A percentile compares a stretch with the other conserved stretches of the same genome.
Conservation (phyloP, 257 asterid genomes). For the Solanum stenotomum region DNA sequence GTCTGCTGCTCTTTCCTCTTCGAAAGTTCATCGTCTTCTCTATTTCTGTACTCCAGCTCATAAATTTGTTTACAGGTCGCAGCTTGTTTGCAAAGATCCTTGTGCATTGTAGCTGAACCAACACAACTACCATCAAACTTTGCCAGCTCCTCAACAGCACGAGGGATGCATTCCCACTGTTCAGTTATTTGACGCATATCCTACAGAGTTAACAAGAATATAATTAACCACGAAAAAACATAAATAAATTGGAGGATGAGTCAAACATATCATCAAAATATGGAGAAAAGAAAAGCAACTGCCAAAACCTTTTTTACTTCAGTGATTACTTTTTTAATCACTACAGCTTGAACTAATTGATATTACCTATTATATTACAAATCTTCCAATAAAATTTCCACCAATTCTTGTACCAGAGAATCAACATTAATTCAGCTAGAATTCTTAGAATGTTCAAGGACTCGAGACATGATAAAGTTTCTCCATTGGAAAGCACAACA, state of each 20-base stretch:
- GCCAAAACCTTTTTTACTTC: not conserved
- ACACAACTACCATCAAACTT: conserved; percentile 17
- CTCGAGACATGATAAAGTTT: not conserved
- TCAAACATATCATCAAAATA: not conserved
- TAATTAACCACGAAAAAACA: not conserved
- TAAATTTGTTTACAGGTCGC: conserved; percentile 58
- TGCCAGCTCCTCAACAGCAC: conserved; percentile 66
- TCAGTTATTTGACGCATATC: conserved; percentile 40
- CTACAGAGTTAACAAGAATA: conserved; percentile 16
- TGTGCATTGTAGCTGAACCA: conserved; percentile 16
- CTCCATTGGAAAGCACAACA: not conserved
- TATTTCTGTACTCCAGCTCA: conserved; percentile 52
- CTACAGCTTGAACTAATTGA: not conserved
- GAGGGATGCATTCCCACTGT: conserved; percentile 86
- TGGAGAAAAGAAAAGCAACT: not conserved
- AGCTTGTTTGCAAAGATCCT: conserved; percentile 57
- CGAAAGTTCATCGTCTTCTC: conserved; percentile 21
- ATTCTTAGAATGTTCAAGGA: not conserved
- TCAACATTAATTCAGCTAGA: not conserved
- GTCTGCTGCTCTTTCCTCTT: conserved; percentile 16
- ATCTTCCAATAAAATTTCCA: not conserved
- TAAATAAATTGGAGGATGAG: not conserved
- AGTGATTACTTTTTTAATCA: not conserved
- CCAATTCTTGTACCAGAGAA: not conserved
- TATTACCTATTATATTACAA: not conserved